phyloP scores from a whole-genome alignment of 192 early-diverging fungal genomes.

The Mortierella hygrophila region DNA sequence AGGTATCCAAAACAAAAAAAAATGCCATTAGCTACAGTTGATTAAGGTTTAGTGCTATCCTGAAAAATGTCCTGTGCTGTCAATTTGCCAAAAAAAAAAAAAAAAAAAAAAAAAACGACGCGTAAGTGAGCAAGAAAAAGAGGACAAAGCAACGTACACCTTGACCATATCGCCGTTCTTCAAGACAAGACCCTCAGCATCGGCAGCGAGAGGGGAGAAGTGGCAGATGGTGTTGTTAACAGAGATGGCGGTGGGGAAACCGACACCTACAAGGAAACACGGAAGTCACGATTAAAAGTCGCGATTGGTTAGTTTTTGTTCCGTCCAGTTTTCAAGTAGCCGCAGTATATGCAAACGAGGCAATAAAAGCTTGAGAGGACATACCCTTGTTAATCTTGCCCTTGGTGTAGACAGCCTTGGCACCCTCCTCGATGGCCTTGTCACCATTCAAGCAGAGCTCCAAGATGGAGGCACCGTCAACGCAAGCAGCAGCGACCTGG shows the following conservation, averaged over 20 bases:
- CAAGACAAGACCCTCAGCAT: slow-evolving; percentile 72
- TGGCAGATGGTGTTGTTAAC: slow-evolving; percentile 89
- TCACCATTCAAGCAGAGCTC: slow-evolving; percentile 94
- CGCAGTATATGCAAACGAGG: background rate
- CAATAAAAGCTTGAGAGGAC: background rate
- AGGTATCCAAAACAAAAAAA: background rate
- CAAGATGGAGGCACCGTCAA: slow-evolving; percentile 85
- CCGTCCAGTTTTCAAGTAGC: background rate
- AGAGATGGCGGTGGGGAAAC: slow-evolving; percentile 89
- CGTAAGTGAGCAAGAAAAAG: background rate
- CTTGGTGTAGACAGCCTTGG: slow-evolving; percentile 87
- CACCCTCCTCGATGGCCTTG: slow-evolving; percentile 80
- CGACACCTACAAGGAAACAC: slow-evolving; percentile 68
- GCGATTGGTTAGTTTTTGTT: background rate
- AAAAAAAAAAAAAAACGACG: no score
- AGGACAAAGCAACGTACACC: slow-evolving; percentile 70
- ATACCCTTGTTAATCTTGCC: slow-evolving; percentile 80
- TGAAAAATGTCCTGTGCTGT: background rate
- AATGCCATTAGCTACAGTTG: background rate
- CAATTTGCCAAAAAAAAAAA: background rate
- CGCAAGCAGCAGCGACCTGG: slow-evolving; percentile 74
- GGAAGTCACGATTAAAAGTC: slow-evolving; percentile 1
- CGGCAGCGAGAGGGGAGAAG: slow-evolving; percentile 85
- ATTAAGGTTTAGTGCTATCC: background rate
- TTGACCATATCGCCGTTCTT: slow-evolving; percentile 91